Conservation (phyloP, 2,329 filamentous ascomycete genomes). For the Neopestalotiopsis clavispora region DNA sequence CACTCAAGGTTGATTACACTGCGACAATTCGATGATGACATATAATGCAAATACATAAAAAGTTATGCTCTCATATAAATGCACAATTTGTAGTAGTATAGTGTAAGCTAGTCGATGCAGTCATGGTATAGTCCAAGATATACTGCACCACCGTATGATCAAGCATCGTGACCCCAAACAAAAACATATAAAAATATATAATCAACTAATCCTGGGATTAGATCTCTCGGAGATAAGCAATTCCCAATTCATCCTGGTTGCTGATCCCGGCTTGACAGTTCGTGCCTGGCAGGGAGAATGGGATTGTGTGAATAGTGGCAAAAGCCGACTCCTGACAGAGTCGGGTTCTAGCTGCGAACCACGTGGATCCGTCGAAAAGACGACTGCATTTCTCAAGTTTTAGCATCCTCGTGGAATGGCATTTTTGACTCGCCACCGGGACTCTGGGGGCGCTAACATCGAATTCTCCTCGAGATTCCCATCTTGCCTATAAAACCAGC, state of each 20-base stretch:
- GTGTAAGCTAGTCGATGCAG: no score
- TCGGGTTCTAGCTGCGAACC: neutral
- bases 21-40: no score
- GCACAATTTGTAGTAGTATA: no score
- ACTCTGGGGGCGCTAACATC: neutral
- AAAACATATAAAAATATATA: neutral
- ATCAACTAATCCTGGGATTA: neutral
- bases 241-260: neutral
- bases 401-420: neutral
- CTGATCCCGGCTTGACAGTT: neutral
- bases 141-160: no score
- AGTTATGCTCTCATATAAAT: no score
- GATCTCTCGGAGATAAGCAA: neutral
- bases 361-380: neutral
- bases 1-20: no score
- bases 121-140: no score
- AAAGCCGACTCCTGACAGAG: neutral
- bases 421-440: neutral
- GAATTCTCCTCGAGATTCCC: neutral
- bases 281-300: neutral
- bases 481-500: neutral
- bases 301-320: neutral
- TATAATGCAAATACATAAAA: no score
- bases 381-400: neutral
- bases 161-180: no score